A percentile compares a stretch with the other conserved stretches of the same genome.
Conservation (phyloP, 2,329 filamentous ascomycete genomes). For the Helicocarpus griseus region DNA sequence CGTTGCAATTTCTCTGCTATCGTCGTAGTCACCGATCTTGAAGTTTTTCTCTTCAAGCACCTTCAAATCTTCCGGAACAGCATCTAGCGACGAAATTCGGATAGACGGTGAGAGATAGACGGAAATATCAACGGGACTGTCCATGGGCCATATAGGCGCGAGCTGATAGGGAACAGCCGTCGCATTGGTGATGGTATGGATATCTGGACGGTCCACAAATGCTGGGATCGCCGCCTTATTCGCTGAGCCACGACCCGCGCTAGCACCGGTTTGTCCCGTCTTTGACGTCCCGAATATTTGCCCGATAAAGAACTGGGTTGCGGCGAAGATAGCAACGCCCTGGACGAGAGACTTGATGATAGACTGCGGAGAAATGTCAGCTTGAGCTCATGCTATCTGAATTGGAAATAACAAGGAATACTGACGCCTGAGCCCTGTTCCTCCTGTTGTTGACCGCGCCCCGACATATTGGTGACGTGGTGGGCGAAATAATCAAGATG, state of each 20-base stretch:
- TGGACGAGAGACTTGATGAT: slow-evolving; percentile 39
- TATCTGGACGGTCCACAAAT: slow-evolving; percentile 54
- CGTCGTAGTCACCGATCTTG: slow-evolving; percentile 65
- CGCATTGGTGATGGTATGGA: slow-evolving; percentile 47
- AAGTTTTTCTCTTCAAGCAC: slow-evolving; percentile 76
- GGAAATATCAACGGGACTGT: slow-evolving; percentile 69
- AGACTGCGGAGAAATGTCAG: slow-evolving; percentile 25
- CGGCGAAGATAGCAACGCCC: slow-evolving; percentile 50
- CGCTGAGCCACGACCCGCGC: slow-evolving; percentile 12
- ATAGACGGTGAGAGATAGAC: slow-evolving; percentile 75
- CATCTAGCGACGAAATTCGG: slow-evolving; percentile 56
- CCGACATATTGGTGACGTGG: not conserved
- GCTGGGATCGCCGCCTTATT: slow-evolving; percentile 44
- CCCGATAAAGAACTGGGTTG: slow-evolving; percentile 48
- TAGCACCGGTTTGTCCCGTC: slow-evolving; percentile 17
- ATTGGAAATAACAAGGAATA: slow-evolving; percentile 9
- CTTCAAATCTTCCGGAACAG: slow-evolving; percentile 51
- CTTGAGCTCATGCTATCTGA: slow-evolving; percentile 2
- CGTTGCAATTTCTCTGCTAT: slow-evolving; percentile 67
- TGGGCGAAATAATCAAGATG: not conserved
- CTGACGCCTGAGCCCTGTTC: slow-evolving; percentile 19
- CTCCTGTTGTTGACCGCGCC: slow-evolving; percentile 21
- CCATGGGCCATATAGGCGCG: slow-evolving; percentile 77
- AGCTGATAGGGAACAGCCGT: slow-evolving; percentile 59
- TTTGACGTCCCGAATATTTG: slow-evolving; percentile 40